Percentiles rank a stretch among this genome's conserved stretches.
Evolutionary conservation across 768 basidiomycete genomes (phyloP).

Genomic region (Rhodotorula paludigena): DNA sequence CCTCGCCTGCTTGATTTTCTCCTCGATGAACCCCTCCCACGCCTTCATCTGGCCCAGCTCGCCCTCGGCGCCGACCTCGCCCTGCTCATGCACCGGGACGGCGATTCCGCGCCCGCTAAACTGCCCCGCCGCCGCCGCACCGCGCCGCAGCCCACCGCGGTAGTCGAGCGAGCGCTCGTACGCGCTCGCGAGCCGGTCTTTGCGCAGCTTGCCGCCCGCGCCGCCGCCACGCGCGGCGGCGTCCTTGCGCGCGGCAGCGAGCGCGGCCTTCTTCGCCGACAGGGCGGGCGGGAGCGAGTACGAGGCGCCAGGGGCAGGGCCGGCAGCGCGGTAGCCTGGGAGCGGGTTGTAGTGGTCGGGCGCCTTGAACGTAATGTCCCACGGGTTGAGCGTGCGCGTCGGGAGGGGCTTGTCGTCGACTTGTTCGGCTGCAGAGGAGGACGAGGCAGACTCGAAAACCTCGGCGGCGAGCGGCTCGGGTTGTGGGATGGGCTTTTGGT

Average conservation of each 20-base stretch:
- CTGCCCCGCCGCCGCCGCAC: not conserved
- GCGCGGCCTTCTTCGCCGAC: not conserved
- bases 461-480: conserved; percentile 17
- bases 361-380: conserved; percentile 20
- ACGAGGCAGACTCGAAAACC: conserved; percentile 6
- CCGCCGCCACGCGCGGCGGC: too few species aligned
- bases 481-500: conserved; percentile 13
- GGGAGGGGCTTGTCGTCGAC: not conserved
- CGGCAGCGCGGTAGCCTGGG: conserved; percentile 11
- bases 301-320: not conserved
- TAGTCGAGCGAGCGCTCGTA: conserved; percentile 29
- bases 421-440: not conserved
- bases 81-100: not conserved
- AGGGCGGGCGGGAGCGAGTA: not conserved
- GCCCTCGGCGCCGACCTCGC: not conserved
- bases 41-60: conserved; percentile 4
- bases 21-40: conserved; percentile 24
- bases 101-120: not conserved
- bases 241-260: not conserved
- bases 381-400: conserved; percentile 2
- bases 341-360: conserved; percentile 23
- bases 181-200: conserved; percentile 11
- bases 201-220: too few species aligned
- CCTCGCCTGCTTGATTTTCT: conserved; percentile 56
- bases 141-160: not conserved